A percentile compares a stretch with the other conserved stretches of the same genome.
Evolutionary conservation across 1,284 basidiomycete genomes (phyloP).

Genomic region (Anthracocystis walkeri): DNA sequence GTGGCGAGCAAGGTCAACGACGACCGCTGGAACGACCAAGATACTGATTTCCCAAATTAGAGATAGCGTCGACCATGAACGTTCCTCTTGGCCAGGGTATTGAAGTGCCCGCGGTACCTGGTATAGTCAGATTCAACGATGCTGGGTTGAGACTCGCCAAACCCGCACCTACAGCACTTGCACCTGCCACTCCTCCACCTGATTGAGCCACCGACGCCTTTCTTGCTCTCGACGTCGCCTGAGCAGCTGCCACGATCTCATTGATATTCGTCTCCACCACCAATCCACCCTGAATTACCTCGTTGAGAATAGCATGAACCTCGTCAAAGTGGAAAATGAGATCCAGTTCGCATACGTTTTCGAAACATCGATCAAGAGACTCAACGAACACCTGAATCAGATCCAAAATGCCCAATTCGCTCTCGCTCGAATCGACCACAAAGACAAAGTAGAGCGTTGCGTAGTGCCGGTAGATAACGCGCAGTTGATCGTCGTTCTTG

Average conservation of each 20-base stretch:
- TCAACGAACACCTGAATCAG: conserved; percentile 99
- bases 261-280: conserved; percentile 98
- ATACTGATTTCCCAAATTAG: conserved; percentile 48
- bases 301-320: conserved; percentile 92
- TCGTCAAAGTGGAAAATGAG: conserved; percentile 99
- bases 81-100: conserved; percentile 51
- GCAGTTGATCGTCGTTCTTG: conserved; percentile 51
- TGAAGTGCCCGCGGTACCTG: conserved; percentile 15
- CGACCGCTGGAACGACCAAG: conserved; percentile 35
- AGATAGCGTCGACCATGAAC: conserved; percentile 48
- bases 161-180: conserved; percentile 14
- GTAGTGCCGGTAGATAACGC: conserved; percentile 74
- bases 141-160: conserved; percentile 27
- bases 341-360: conserved; percentile 98
- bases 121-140: conserved; percentile 26
- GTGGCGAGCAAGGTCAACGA: conserved; percentile 10
- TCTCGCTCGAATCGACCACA: conserved; percentile 93
- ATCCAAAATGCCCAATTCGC: conserved; percentile 94
- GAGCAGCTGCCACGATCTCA: conserved; percentile 79
- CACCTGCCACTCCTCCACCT: conserved; percentile 5
- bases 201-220: conserved; percentile 28
- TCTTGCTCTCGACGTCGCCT: conserved; percentile 37
- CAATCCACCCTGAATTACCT: conserved; percentile 95
- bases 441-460: conserved; percentile 98
- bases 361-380: conserved; percentile 91